A percentile compares a stretch with the other conserved stretches of the same genome.
Conservation (phyloP, 768 basidiomycete species). For the Lyophyllum shimeji region DNA sequence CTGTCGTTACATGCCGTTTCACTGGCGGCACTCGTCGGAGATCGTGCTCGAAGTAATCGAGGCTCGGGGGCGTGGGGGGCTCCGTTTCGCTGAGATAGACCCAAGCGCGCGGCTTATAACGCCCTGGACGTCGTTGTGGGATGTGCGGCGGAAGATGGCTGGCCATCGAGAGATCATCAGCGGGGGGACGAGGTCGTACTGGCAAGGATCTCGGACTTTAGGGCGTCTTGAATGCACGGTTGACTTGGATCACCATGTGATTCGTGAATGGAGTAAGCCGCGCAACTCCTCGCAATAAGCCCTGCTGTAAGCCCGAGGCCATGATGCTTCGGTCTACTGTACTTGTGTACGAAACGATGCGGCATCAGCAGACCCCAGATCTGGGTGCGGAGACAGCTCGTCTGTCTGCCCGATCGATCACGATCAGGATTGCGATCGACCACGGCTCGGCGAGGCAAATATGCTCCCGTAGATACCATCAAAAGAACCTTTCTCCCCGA, state of each 20-base stretch:
- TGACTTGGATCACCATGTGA: background rate
- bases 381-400: too few relatives aligned
- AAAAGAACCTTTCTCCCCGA: too few relatives aligned
- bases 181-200: background rate
- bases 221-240: background rate
- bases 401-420: conserved; percentile 14
- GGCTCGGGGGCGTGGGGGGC: conserved; percentile 1
- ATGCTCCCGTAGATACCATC: too few relatives aligned
- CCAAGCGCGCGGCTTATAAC: conserved; percentile 3
- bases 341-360: background rate
- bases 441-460: too few relatives aligned
- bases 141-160: background rate
- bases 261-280: background rate
- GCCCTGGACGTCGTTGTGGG: background rate
- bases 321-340: background rate
- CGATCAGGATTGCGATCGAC: background rate
- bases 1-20: background rate
- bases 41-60: conserved; percentile 7
- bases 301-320: background rate
- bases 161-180: background rate
- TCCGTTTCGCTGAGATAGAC: conserved; percentile 3
- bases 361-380: background rate
- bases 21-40: background rate
- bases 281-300: too few relatives aligned
- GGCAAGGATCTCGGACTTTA: background rate